Percentiles rank a stretch among this genome's conserved stretches.
phyloP scores from a whole-genome alignment of 768 basidiomycete species.

The Punctularia strigosozonata region DNA sequence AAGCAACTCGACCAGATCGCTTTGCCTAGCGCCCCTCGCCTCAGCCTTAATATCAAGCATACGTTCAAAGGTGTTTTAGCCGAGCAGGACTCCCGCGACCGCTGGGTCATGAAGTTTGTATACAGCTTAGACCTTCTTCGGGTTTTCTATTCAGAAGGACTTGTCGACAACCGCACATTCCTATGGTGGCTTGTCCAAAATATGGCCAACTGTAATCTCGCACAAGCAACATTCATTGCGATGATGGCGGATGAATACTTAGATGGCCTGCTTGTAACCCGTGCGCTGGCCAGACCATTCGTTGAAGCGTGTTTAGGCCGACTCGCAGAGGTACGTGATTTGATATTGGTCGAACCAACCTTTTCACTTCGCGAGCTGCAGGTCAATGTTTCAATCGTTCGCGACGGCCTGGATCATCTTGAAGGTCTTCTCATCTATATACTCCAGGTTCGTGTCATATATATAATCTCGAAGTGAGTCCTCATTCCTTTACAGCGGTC shows the following conservation, averaged over 20 bases:
- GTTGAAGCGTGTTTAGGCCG: slow-evolving; percentile 60
- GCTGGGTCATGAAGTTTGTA: slow-evolving; percentile 69
- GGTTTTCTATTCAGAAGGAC: slow-evolving; percentile 68
- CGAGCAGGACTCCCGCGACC: slow-evolving; percentile 56
- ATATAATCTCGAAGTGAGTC: not conserved
- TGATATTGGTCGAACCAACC: not conserved
- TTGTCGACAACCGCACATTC: slow-evolving; percentile 71
- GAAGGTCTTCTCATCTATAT: slow-evolving; percentile 41
- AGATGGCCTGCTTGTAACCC: slow-evolving; percentile 50
- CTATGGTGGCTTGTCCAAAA: slow-evolving; percentile 73
- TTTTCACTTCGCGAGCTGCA: not conserved
- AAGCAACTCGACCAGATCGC: slow-evolving; percentile 73
- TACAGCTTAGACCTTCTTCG: slow-evolving; percentile 70
- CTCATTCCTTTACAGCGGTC: slow-evolving; percentile 32
- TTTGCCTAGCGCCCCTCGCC: slow-evolving; percentile 67
- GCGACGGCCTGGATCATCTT: slow-evolving; percentile 42
- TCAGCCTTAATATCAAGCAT: slow-evolving; percentile 70
- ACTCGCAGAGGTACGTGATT: slow-evolving; percentile 43
- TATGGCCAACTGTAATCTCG: slow-evolving; percentile 65
- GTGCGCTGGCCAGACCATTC: slow-evolving; percentile 60
- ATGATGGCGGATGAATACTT: slow-evolving; percentile 75
- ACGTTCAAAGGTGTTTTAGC: slow-evolving; percentile 74
- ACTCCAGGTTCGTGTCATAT: slow-evolving; percentile 38
- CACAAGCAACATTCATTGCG: slow-evolving; percentile 67
- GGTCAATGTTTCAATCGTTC: not conserved